Conservation (phyloP, 305 asterid species). For the Fraxinus sp. region DNA sequence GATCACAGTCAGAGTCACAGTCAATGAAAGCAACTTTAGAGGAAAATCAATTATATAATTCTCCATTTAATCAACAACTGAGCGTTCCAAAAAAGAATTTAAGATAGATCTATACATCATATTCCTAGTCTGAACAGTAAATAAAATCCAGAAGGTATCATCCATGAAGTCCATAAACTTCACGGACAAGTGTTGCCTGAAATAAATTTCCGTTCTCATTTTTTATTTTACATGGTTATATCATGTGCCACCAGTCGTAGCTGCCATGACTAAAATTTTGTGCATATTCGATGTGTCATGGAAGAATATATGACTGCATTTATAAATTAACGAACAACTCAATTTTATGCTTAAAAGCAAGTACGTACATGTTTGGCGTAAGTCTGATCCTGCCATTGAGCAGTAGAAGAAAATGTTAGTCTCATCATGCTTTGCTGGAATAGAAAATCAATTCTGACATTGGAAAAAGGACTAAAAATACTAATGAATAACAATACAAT, state of each 20-base stretch:
- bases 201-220: background rate
- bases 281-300: background rate
- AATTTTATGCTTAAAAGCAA: background rate
- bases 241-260: background rate
- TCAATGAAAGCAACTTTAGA: slow-evolving; percentile 1
- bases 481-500: background rate
- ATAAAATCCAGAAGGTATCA: background rate
- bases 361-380: background rate
- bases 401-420: background rate
- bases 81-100: background rate
- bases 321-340: background rate
- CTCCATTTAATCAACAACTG: background rate
- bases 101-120: background rate
- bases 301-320: background rate
- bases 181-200: background rate
- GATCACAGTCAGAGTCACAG: background rate
- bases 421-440: background rate
- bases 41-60: background rate
- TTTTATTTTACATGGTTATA: background rate
- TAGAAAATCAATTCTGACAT: background rate
- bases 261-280: background rate
- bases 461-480: background rate
- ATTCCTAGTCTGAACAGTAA: background rate
- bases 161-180: background rate
- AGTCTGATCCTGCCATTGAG: background rate